Evolutionary conservation across 257 asterid species (phyloP).

Genomic region (Nicotiana obtusifolia): DNA sequence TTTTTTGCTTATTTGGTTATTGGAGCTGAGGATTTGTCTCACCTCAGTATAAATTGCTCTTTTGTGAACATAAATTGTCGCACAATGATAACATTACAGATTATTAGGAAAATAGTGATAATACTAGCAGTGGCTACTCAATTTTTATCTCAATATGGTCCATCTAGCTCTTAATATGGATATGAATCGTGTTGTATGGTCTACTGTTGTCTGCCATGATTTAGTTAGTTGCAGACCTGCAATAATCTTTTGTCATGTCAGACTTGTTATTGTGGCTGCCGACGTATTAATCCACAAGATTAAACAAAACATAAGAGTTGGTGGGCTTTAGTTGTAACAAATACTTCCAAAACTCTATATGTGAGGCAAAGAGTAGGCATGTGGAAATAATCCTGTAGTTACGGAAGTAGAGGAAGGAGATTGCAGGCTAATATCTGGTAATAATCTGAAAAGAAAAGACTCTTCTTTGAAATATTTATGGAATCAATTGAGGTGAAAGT

Average conservation of each 20-base stretch:
- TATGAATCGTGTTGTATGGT: background rate
- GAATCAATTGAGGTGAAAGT: background rate
- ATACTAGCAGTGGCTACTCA: background rate
- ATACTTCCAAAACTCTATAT: background rate
- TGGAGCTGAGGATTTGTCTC: background rate
- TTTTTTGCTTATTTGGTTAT: background rate
- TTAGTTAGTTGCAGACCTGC: background rate
- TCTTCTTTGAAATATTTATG: background rate
- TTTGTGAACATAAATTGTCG: background rate
- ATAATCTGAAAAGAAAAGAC: background rate
- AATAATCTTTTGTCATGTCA: background rate
- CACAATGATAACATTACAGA: background rate
- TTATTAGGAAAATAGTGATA: background rate
- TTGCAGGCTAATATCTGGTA: background rate
- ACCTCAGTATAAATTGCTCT: background rate
- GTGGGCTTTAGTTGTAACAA: background rate
- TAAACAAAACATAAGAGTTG: background rate
- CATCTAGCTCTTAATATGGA: background rate
- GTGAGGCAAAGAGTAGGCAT: background rate
- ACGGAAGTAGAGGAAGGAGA: background rate
- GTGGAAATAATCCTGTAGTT: background rate
- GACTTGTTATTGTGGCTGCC: background rate
- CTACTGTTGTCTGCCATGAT: background rate
- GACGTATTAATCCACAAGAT: background rate
- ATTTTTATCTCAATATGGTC: background rate